Percentiles rank a stretch among this genome's conserved stretches.
phyloP scores from a whole-genome alignment of 1,284 basidiomycete genomes.

The Ustilago loliicola region DNA sequence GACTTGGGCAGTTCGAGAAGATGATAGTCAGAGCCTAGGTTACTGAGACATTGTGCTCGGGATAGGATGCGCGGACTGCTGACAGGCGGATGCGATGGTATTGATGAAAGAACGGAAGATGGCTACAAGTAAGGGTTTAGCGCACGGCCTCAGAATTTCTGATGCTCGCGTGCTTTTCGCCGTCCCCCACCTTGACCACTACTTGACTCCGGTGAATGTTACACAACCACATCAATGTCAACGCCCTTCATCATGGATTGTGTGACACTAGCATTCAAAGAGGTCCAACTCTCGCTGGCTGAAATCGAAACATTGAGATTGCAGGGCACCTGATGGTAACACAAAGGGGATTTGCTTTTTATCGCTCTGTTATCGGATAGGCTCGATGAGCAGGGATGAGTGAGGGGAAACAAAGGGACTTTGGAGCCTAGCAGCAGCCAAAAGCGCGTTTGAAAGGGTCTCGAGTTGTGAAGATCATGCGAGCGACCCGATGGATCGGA shows the following conservation, averaged over 20 bases:
- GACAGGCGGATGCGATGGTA: no score
- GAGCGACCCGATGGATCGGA: not conserved
- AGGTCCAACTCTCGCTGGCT: no score
- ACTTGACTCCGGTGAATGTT: no score
- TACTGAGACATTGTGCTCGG: no score
- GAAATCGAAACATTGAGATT: not conserved
- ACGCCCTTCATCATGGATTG: no score
- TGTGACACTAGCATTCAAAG: no score
- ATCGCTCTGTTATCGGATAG: slow-evolving; percentile 9
- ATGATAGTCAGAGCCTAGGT: no score
- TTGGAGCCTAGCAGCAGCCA: not conserved
- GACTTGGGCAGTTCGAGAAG: no score
- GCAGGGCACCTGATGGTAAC: not conserved
- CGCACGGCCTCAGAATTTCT: slow-evolving; percentile 1
- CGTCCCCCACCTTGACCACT: not conserved
- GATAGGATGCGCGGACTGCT: no score
- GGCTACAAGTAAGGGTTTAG: not conserved
- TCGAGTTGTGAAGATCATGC: not conserved
- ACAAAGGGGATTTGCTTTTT: not conserved
- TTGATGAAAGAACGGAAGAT: not conserved
- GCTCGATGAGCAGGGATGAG: not conserved
- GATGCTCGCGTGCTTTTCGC: slow-evolving; percentile 6
- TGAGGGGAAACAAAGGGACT: not conserved
- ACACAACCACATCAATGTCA: no score
- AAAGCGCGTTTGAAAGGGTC: not conserved